A percentile compares a stretch with the other conserved stretches of the same genome.
Conservation (phyloP, 2,329 filamentous ascomycete species). For the Drechslera avenae region DNA sequence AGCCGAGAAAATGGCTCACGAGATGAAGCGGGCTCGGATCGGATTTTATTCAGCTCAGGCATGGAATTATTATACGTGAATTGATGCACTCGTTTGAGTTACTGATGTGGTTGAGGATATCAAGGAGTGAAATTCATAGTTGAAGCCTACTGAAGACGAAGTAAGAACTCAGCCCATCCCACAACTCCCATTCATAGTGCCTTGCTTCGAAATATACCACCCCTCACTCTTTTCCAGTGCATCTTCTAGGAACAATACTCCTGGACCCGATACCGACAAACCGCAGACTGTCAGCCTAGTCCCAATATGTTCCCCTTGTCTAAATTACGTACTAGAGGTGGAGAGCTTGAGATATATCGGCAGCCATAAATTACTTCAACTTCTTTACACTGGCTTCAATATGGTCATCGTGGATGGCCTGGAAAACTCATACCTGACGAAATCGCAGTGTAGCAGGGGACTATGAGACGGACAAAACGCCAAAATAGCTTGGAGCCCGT, state of each 20-base stretch:
- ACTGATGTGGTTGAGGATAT: background rate
- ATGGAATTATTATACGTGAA: too few species aligned
- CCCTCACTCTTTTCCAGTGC: background rate
- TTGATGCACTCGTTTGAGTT: too few species aligned
- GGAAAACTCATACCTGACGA: slow-evolving; percentile 46
- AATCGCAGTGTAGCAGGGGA: slow-evolving; percentile 33
- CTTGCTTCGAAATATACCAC: background rate
- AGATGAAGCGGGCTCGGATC: background rate
- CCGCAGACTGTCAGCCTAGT: background rate
- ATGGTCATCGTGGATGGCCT: slow-evolving; percentile 52
- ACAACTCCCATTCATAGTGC: too few species aligned
- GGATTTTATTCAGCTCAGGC: background rate
- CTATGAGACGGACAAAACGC: slow-evolving; percentile 2
- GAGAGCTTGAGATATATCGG: slow-evolving; percentile 60
- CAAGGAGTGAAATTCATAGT: background rate
- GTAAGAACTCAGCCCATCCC: too few species aligned
- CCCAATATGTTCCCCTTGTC: background rate
- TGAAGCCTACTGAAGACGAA: background rate
- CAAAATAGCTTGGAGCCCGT: slow-evolving; percentile 31
- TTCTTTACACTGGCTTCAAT: slow-evolving; percentile 57
- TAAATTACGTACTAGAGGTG: slow-evolving; percentile 16
- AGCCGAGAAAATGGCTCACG: background rate
- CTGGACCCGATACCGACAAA: background rate
- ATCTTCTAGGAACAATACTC: background rate
- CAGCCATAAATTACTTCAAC: slow-evolving; percentile 57